Evolutionary conservation across 2,329 filamentous ascomycete species (phyloP).

Genomic region (Phialophora tarda): DNA sequence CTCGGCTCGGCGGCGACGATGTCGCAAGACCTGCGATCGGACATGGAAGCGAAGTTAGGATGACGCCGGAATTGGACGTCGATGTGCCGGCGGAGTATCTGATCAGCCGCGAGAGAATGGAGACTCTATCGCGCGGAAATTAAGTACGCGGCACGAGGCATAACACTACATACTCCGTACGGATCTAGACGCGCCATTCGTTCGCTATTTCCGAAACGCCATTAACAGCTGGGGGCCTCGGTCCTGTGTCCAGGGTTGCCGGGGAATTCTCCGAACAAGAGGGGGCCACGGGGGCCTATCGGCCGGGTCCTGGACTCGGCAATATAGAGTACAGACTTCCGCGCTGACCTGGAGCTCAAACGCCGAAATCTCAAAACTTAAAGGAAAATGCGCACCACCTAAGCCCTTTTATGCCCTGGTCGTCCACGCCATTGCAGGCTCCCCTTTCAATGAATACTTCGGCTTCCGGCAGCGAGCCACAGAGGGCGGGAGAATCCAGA

Average conservation of each 20-base stretch:
- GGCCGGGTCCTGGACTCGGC: constrained; percentile 2
- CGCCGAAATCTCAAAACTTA: constrained; percentile 15
- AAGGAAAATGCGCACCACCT: constrained; percentile 6
- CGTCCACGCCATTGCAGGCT: not conserved
- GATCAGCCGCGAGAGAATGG: not conserved
- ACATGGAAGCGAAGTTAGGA: not conserved
- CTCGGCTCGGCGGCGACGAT: too few species aligned
- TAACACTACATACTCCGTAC: not conserved
- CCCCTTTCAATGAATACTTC: constrained; percentile 28
- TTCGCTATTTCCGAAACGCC: too few species aligned
- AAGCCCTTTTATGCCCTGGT: not conserved
- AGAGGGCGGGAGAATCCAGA: constrained; percentile 22
- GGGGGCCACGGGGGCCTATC: not conserved
- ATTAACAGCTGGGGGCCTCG: too few species aligned
- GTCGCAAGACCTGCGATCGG: not conserved
- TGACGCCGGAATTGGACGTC: not conserved
- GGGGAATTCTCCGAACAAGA: too few species aligned
- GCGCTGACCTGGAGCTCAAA: constrained; percentile 11
- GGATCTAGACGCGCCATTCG: too few species aligned
- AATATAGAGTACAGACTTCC: constrained; percentile 21
- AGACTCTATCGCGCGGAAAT: not conserved
- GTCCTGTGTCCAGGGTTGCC: too few species aligned
- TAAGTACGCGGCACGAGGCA: not conserved
- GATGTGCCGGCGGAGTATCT: not conserved
- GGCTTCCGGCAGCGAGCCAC: constrained; percentile 37